Conservation (phyloP, 768 basidiomycete species). For the Suillus spraguei region DNA sequence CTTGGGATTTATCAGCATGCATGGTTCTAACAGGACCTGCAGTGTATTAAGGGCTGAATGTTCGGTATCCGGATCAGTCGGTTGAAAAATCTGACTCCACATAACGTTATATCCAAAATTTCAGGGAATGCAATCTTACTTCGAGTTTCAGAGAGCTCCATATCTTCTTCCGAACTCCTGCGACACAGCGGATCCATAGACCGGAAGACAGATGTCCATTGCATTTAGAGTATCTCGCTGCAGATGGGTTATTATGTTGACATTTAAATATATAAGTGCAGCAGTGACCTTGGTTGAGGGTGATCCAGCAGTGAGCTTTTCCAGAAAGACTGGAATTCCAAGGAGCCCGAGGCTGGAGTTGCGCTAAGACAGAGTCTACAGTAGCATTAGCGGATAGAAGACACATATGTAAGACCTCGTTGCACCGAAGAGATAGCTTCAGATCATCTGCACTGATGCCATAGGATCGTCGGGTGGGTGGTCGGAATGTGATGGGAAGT, state of each 20-base stretch:
- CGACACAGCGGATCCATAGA: conserved; percentile 72
- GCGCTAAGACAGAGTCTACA: conserved; percentile 71
- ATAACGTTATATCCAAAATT: conserved; percentile 9
- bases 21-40: conserved; percentile 75
- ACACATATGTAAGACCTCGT: background rate
- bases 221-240: conserved; percentile 88
- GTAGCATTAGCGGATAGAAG: background rate
- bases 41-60: conserved; percentile 70
- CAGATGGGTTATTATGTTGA: conserved; percentile 4
- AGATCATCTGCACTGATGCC: conserved; percentile 90
- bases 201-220: conserved; percentile 75
- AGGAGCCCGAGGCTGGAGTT: conserved; percentile 76
- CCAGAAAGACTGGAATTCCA: conserved; percentile 86
- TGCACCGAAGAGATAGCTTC: conserved; percentile 66
- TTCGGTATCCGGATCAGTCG: conserved; percentile 78
- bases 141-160: conserved; percentile 93
- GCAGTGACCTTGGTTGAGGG: conserved; percentile 74
- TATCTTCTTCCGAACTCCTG: conserved; percentile 67
- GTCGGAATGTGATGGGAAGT: conserved; percentile 96
- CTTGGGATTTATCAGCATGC: conserved; percentile 48
- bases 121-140: conserved; percentile 40
- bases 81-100: conserved; percentile 81
- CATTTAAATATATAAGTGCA: background rate
- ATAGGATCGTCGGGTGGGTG: conserved; percentile 94
- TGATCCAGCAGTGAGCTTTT: conserved; percentile 85